Evolutionary conservation across 257 asterid species (phyloP).

Genomic region (Oldenlandia corymbosa): DNA sequence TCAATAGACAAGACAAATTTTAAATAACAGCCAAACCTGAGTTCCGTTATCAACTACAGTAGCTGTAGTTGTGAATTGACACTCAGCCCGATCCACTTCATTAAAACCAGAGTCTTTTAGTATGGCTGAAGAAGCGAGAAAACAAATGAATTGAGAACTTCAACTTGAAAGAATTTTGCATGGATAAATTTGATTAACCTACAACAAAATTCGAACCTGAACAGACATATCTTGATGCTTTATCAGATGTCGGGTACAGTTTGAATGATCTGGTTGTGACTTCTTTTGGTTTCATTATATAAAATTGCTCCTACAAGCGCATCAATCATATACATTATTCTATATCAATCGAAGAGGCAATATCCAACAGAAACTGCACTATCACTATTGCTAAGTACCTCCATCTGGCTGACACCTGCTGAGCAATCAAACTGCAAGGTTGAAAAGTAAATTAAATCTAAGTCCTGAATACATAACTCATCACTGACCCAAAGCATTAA

Average conservation of each 20-base stretch:
- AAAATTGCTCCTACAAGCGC: constrained; percentile 71
- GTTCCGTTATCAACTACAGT: constrained; percentile 89
- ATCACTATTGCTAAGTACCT: constrained; percentile 39
- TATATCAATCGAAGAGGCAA: background rate
- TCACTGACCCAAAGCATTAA: too few species aligned
- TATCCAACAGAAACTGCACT: background rate
- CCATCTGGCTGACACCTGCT: constrained; percentile 85
- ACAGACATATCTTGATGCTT: constrained; percentile 85
- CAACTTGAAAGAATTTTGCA: background rate
- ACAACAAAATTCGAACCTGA: constrained; percentile 38
- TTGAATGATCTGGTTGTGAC: constrained; percentile 66
- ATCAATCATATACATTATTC: constrained; percentile 11
- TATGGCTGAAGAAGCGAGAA: constrained; percentile 75
- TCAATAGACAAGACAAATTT: background rate
- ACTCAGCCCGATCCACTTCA: constrained; percentile 94
- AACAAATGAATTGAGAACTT: constrained; percentile 3
- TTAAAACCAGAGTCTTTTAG: constrained; percentile 81
- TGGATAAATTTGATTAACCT: background rate
- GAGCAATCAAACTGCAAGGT: constrained; percentile 91
- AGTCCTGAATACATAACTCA: background rate
- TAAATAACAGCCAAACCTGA: constrained; percentile 50
- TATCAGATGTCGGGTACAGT: constrained; percentile 84
- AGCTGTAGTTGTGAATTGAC: constrained; percentile 90
- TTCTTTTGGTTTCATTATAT: constrained; percentile 90
- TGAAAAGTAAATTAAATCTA: background rate